Evolutionary conservation across 2,329 filamentous ascomycete species (phyloP).

Genomic region (Fusarium scirpi): DNA sequence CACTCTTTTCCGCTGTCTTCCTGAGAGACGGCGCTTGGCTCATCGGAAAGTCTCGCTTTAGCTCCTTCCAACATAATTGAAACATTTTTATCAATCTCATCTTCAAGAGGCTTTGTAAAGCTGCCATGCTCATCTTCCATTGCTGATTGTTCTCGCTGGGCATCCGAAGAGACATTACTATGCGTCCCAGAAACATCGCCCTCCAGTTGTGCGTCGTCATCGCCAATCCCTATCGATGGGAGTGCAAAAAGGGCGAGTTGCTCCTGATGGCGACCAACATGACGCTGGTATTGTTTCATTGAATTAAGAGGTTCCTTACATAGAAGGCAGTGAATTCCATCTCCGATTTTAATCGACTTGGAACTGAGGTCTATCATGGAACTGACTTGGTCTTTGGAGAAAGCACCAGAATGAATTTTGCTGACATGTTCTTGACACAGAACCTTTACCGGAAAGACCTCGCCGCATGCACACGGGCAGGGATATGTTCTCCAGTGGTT

Average conservation of each 20-base stretch:
- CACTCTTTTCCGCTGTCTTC: too few species aligned
- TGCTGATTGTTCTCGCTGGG: too few species aligned
- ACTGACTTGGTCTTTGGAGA: rapidly evolving
- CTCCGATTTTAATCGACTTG: rapidly evolving
- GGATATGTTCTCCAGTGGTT: not conserved
- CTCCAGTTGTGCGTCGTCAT: not conserved
- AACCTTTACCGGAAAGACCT: rapidly evolving
- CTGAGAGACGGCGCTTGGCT: too few species aligned
- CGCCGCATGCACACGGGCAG: not conserved
- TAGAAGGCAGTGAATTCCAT: rapidly evolving
- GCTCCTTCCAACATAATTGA: too few species aligned
- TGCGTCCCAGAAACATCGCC: not conserved
- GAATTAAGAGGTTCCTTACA: not conserved
- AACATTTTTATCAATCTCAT: too few species aligned
- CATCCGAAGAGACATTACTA: not conserved
- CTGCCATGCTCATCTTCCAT: too few species aligned
- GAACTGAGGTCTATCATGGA: not conserved
- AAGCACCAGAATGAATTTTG: rapidly evolving
- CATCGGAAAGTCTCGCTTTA: too few species aligned
- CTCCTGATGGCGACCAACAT: too few species aligned
- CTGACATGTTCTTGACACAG: not conserved
- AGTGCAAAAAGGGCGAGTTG: too few species aligned
- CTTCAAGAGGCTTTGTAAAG: too few species aligned
- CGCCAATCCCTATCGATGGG: too few species aligned
- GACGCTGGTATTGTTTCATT: not conserved